Base-by-base conservation (phyloP, 441 rosid genomes). In the Populus hybrid region DNA sequence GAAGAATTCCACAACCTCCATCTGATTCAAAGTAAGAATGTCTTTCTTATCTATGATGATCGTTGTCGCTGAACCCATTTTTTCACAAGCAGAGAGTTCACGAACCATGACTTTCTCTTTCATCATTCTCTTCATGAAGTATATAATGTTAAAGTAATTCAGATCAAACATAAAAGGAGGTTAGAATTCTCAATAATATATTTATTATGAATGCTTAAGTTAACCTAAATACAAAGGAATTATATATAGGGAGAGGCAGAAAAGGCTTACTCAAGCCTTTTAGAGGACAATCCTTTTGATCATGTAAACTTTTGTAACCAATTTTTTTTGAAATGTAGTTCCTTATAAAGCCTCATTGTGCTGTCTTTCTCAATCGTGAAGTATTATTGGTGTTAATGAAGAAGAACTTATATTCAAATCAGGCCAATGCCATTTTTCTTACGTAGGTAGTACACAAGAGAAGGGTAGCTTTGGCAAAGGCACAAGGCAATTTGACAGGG, bases 271-370 rank as follows among this genome's bases (percentile, higher is more conserved):
- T 72, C 89, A 3, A 93, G 90, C 82, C 93, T 96, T 81, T 85
- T 94, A 77, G 96, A 93, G 90, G 98, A 96, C 67, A 93, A 88
- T 85, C 87, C 92, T 64, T 85, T 96, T 73, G 99, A 96, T 90
- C 99, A 92, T 76, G 99, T 92, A 83, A 86, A 77, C n/a, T 53
- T 59, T 8, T 64, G 3, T 66, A 45, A 18, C 73, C 20, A 7
- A 29, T 77, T 74, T 23, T 56, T 68, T 20, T 26, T 61, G 28
- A 16, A 64, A 59, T 79, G 66, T 61, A 53, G 20, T 72, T 79
- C 24, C 21, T 72, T 29, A 16, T 24, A 35, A 65, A 21, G 21
- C 28, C 28, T 26, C 28, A 26, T 26, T 26, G 18, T 81, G 59
- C 69, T 31, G 69, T 77, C 74, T 53, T 33, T 64, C 21, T 50